phyloP scores from a whole-genome alignment of 2,329 filamentous ascomycete species.

The Lachnellula occidentalis region DNA sequence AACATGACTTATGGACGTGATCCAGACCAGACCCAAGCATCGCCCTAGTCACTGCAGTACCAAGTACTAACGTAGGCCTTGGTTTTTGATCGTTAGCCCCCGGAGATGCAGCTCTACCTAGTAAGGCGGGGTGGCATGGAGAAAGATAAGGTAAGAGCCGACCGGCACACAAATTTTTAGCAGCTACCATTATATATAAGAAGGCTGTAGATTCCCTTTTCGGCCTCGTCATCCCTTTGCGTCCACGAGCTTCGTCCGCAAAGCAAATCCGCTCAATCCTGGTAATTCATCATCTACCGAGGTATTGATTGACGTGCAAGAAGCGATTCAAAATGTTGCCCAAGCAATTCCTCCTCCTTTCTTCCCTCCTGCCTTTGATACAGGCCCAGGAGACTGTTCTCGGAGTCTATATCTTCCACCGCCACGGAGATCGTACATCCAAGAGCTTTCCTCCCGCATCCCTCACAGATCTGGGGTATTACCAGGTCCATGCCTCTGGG shows the following conservation, averaged over 20 bases:
- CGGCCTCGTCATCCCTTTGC: not conserved
- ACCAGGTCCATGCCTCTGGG: conserved; percentile 67
- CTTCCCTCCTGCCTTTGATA: conserved; percentile 35
- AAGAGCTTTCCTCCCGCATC: conserved; percentile 67
- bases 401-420: conserved; percentile 80
- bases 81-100: too few species aligned
- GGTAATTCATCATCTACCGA: not conserved
- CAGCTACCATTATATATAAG: too few species aligned
- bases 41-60: too few species aligned
- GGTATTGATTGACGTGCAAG: too few species aligned
- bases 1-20: too few species aligned
- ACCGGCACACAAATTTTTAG: too few species aligned
- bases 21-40: too few species aligned
- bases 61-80: too few species aligned
- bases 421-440: conserved; percentile 82
- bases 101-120: too few species aligned
- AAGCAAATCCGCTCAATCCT: not conserved
- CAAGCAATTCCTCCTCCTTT: conserved; percentile 38
- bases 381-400: conserved; percentile 39
- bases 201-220: not conserved
- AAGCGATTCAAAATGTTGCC: conserved; percentile 23
- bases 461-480: conserved; percentile 75
- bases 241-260: not conserved
- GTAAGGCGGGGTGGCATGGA: too few species aligned
- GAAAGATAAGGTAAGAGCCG: too few species aligned